Evolutionary conservation across 495 filamentous ascomycete species (phyloP).

Genomic region (Aeminium ludgeri): DNA sequence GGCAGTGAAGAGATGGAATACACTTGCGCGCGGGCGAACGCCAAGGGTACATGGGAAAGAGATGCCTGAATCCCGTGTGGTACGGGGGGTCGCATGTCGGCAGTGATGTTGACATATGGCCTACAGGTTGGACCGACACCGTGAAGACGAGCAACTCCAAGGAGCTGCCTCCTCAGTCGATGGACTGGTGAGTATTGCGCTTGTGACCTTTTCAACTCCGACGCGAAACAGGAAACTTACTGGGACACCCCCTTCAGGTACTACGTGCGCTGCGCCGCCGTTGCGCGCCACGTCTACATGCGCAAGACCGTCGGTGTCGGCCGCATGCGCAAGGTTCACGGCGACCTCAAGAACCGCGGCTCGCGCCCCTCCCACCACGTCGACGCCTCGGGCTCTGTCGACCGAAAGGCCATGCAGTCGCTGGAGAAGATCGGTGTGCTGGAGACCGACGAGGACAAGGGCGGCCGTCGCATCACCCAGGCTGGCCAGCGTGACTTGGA

Average conservation of each 20-base stretch:
- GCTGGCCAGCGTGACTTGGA: conserved; percentile 96
- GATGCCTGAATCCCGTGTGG: conserved; percentile 24
- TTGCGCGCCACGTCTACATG: conserved; percentile 97
- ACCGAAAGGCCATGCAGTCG: conserved; percentile 88
- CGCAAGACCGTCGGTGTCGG: conserved; percentile 97
- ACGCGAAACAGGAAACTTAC: neutral
- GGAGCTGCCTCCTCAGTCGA: conserved; percentile 91
- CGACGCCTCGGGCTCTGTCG: conserved; percentile 82
- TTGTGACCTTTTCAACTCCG: neutral
- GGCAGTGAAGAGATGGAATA: conserved; percentile 3
- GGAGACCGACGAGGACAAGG: conserved; percentile 91
- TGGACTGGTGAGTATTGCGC: conserved; percentile 53
- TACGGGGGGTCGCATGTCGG: conserved; percentile 24
- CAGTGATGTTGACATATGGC: conserved; percentile 23
- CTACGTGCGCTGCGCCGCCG: conserved; percentile 90
- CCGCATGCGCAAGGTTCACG: conserved; percentile 82
- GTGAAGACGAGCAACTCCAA: conserved; percentile 94
- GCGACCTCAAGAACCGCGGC: conserved; percentile 91
- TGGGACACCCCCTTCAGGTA: conserved; percentile 34
- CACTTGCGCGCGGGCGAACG: neutral
- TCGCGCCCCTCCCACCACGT: conserved; percentile 84
- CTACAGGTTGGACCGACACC: conserved; percentile 87
- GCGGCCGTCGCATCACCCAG: conserved; percentile 92
- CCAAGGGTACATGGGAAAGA: conserved; percentile 1
- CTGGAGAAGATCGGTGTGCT: conserved; percentile 98